phyloP scores from a whole-genome alignment of 192 early-diverging fungal species.

The Dissophora globulifera region DNA sequence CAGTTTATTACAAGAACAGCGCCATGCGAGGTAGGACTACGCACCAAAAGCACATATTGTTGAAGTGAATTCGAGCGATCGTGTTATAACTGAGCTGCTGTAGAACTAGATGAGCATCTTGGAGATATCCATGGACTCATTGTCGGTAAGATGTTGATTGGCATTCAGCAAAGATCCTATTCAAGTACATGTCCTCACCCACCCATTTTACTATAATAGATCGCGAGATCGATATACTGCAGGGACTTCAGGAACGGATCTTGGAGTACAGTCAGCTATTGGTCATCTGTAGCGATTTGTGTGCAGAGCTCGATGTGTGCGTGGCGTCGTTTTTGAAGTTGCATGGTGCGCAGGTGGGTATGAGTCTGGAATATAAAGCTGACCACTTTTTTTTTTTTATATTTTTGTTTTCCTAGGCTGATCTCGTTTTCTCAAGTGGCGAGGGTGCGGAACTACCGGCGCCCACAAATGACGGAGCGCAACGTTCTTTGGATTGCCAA shows the following conservation, averaged over 20 bases:
- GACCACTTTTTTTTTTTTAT: too few relatives aligned
- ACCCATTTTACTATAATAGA: too few relatives aligned
- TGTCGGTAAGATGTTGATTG: slow-evolving; percentile 58
- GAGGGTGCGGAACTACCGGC: slow-evolving; percentile 59
- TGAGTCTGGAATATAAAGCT: too few relatives aligned
- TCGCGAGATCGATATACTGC: slow-evolving; percentile 84
- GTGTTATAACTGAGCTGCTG: too few relatives aligned
- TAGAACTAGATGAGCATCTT: slow-evolving; percentile 80
- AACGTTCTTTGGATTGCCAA: slow-evolving; percentile 67
- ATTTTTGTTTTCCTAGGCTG: slow-evolving; percentile 52
- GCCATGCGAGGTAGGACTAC: slow-evolving; percentile 57
- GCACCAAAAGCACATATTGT: too few relatives aligned
- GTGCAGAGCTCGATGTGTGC: slow-evolving; percentile 81
- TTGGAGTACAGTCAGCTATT: slow-evolving; percentile 56
- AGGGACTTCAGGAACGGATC: slow-evolving; percentile 72
- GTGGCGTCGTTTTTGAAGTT: neutral
- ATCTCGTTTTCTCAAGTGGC: slow-evolving; percentile 73
- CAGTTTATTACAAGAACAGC: slow-evolving; percentile 78
- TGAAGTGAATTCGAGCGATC: too few relatives aligned
- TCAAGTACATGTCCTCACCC: too few relatives aligned
- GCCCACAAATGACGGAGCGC: slow-evolving; percentile 66
- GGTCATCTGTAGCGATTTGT: slow-evolving; percentile 42
- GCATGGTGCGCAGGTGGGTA: too few relatives aligned
- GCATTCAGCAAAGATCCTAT: neutral
- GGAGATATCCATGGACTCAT: slow-evolving; percentile 90